Percentiles rank a stretch among this genome's conserved stretches.
Evolutionary conservation across 2,329 filamentous ascomycete genomes (phyloP).

Genomic region (Neofusicoccum umdonicola): DNA sequence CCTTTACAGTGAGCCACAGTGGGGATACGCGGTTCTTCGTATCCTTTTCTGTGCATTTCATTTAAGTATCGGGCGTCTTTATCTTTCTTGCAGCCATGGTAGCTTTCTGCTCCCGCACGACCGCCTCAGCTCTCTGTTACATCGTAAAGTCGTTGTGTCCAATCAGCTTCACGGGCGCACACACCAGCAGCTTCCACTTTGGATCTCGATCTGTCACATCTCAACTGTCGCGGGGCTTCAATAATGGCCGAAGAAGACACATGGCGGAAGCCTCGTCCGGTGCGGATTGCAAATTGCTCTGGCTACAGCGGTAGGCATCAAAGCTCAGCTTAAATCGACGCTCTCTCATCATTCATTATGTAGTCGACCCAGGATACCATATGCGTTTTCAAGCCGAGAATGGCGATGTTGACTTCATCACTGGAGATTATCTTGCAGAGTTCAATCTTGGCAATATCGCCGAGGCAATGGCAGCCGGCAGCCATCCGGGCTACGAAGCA

Average conservation of each 20-base stretch:
- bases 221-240: not conserved
- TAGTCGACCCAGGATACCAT: slow-evolving; percentile 39
- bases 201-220: too few species aligned
- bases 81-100: not conserved
- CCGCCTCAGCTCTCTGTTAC: not conserved
- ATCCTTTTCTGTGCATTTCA: not conserved
- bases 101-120: not conserved
- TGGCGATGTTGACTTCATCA: slow-evolving; percentile 40
- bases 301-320: slow-evolving; percentile 21
- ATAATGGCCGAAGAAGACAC: slow-evolving; percentile 18
- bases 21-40: not conserved
- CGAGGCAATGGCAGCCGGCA: slow-evolving; percentile 38
- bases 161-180: not conserved
- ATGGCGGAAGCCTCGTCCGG: slow-evolving; percentile 27
- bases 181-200: not conserved
- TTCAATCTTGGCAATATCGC: slow-evolving; percentile 47
- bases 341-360: slow-evolving; percentile 15
- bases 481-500: slow-evolving; percentile 45
- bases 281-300: slow-evolving; percentile 40
- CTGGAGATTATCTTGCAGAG: slow-evolving; percentile 43
- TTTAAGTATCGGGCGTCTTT: not conserved
- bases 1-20: not conserved
- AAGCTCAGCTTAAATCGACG: too few species aligned
- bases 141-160: not conserved
- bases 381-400: slow-evolving; percentile 35